These are phyloP conservation scores for Vanrija sp. DNA, from an alignment of 1,284 basidiomycete species.

Conservation along the genomic window DNA sequence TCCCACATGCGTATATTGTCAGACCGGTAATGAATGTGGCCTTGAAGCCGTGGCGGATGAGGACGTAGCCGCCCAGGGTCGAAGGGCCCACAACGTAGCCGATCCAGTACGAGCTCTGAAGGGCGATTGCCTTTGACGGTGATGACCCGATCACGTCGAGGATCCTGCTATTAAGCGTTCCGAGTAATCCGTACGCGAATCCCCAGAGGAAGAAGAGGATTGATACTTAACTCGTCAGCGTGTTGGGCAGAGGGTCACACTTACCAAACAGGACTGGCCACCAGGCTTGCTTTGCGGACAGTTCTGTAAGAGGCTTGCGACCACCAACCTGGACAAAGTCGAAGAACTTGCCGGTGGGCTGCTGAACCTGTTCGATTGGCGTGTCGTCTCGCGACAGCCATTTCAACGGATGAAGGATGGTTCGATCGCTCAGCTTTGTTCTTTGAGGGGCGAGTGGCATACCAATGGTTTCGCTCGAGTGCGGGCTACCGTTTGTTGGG, in stretches of 20 bases:
- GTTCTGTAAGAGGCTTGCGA: constrained; percentile 38
- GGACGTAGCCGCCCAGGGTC: constrained; percentile 34
- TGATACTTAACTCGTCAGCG: constrained; percentile 22
- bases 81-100: constrained; percentile 41
- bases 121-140: constrained; percentile 23
- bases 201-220: constrained; percentile 48
- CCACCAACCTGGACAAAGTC: constrained; percentile 46
- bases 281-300: constrained; percentile 38
- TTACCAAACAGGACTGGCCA: constrained; percentile 42
- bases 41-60: constrained; percentile 43
- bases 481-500: neutral
- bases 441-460: too few species aligned
- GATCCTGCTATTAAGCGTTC: constrained; percentile 41
- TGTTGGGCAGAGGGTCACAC: neutral
- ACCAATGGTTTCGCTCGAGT: neutral
- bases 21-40: constrained; percentile 46
- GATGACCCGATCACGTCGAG: constrained; percentile 25
- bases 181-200: constrained; percentile 45
- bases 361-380: constrained; percentile 18
- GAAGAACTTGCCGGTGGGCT: constrained; percentile 39
- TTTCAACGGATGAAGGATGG: neutral
- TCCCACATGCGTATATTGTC: constrained; percentile 39
- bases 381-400: neutral
- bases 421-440: neutral
- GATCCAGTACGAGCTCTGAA: constrained; percentile 44